Percentiles rank a stretch among this genome's conserved stretches.
phyloP scores from a whole-genome alignment of 2,329 filamentous ascomycete genomes.

The Colletotrichum camelliae region DNA sequence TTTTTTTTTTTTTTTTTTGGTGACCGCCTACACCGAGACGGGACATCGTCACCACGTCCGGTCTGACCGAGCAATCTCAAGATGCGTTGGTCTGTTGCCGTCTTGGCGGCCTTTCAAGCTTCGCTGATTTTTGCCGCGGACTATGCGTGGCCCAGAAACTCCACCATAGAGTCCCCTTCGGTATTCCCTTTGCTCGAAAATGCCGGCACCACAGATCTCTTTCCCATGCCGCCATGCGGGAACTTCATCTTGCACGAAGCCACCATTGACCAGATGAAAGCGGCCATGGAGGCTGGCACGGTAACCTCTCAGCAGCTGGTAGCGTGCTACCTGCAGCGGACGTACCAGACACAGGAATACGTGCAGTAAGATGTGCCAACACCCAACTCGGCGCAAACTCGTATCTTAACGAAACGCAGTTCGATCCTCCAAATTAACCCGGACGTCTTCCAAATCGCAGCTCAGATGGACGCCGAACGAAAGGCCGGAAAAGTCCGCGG shows the following conservation, averaged over 20 bases:
- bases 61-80: background rate
- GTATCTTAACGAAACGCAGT: slow-evolving; percentile 31
- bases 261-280: slow-evolving; percentile 71
- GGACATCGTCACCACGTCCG: background rate
- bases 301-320: slow-evolving; percentile 65
- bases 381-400: background rate
- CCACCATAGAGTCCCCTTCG: slow-evolving; percentile 19
- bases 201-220: slow-evolving; percentile 45
- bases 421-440: slow-evolving; percentile 72
- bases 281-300: slow-evolving; percentile 55
- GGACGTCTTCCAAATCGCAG: slow-evolving; percentile 67
- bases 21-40: background rate
- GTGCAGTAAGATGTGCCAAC: slow-evolving; percentile 52
- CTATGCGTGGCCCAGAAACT: background rate
- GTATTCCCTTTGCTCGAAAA: slow-evolving; percentile 41
- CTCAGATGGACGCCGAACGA: slow-evolving; percentile 65
- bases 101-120: background rate
- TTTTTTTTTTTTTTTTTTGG: background rate
- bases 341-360: slow-evolving; percentile 67
- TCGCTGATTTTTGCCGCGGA: background rate
- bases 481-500: slow-evolving; percentile 60
- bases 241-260: slow-evolving; percentile 70
- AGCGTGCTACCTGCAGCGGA: slow-evolving; percentile 66
- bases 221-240: slow-evolving; percentile 68
- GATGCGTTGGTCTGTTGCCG: background rate